These are phyloP conservation scores for Mortierella sp. DNA, from an alignment of 371 early-diverging fungal genomes.

Conservation along the genomic window DNA sequence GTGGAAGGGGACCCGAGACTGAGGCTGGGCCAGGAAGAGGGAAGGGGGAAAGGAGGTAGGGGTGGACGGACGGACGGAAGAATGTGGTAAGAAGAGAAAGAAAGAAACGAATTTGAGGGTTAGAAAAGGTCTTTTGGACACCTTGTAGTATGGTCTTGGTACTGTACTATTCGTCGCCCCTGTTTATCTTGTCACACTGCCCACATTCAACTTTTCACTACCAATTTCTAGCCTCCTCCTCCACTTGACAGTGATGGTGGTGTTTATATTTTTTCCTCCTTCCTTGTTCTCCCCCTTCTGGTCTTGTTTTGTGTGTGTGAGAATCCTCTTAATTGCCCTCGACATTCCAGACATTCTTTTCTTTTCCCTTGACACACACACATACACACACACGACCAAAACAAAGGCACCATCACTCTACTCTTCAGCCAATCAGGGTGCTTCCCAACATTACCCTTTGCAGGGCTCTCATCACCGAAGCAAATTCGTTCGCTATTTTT, in stretches of 20 bases:
- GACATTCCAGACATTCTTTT: neutral
- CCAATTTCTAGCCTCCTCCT: no score
- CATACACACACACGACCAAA: no score
- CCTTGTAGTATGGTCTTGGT: constrained; percentile 17
- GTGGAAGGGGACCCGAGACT: constrained; percentile 3
- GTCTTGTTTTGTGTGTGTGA: neutral
- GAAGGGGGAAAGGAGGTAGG: neutral
- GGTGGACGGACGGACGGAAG: neutral
- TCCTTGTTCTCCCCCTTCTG: no score
- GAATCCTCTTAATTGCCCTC: neutral
- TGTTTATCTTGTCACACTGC: no score
- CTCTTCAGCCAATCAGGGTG: neutral
- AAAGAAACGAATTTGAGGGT: neutral
- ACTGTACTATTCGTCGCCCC: no score
- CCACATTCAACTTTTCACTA: no score
- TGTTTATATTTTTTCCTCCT: no score
- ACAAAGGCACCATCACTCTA: neutral
- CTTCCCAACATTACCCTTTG: constrained; percentile 3
- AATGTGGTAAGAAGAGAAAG: neutral
- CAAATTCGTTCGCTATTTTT: no score
- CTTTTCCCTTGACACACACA: neutral
- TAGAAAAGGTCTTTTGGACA: no score
- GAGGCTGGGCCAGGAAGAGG: constrained; percentile 5
- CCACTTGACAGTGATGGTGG: no score
- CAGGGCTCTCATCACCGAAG: neutral